phyloP scores from a whole-genome alignment of 2,329 filamentous ascomycete species.

The Trichoderma sp. region DNA sequence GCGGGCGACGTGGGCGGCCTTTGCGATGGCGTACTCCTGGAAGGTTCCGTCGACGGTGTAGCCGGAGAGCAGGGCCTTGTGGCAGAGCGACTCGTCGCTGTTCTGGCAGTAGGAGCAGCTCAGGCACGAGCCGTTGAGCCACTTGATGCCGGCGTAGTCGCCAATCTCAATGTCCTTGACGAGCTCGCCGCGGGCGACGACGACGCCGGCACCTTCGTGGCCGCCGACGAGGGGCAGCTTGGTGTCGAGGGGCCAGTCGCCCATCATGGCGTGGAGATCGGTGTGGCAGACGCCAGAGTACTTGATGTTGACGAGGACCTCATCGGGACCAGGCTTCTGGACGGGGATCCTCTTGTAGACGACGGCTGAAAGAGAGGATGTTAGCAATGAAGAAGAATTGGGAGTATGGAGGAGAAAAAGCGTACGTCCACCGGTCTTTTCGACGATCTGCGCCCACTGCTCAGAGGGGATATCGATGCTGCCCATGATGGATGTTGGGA shows the following conservation, averaged over 20 bases:
- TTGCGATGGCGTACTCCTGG: slow-evolving; percentile 88
- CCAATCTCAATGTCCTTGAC: slow-evolving; percentile 79
- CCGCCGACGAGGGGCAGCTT: slow-evolving; percentile 88
- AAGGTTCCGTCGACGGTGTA: slow-evolving; percentile 93
- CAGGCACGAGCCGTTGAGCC: slow-evolving; percentile 87
- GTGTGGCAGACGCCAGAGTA: slow-evolving; percentile 92
- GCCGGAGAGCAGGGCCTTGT: slow-evolving; percentile 73
- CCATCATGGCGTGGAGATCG: slow-evolving; percentile 76
- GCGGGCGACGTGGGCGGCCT: slow-evolving; percentile 80
- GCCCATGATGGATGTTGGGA: slow-evolving; percentile 6
- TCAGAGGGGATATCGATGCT: slow-evolving; percentile 64
- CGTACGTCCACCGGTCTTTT: slow-evolving; percentile 73
- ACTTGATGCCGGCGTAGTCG: slow-evolving; percentile 87
- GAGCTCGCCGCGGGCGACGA: slow-evolving; percentile 76
- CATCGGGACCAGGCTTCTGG: slow-evolving; percentile 77
- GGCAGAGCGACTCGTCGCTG: slow-evolving; percentile 80
- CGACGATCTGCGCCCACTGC: slow-evolving; percentile 91
- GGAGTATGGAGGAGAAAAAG: slow-evolving; percentile 25
- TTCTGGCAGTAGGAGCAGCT: slow-evolving; percentile 80
- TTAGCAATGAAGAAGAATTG: background rate
- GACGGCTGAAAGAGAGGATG: slow-evolving; percentile 47
- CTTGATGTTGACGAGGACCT: slow-evolving; percentile 90
- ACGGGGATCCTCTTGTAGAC: slow-evolving; percentile 83
- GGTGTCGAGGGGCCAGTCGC: slow-evolving; percentile 83
- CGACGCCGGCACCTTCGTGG: slow-evolving; percentile 75